These are phyloP conservation scores for Naganishia vaughanmartiniae DNA, from an alignment of 768 basidiomycete genomes.

Conservation along the genomic window DNA sequence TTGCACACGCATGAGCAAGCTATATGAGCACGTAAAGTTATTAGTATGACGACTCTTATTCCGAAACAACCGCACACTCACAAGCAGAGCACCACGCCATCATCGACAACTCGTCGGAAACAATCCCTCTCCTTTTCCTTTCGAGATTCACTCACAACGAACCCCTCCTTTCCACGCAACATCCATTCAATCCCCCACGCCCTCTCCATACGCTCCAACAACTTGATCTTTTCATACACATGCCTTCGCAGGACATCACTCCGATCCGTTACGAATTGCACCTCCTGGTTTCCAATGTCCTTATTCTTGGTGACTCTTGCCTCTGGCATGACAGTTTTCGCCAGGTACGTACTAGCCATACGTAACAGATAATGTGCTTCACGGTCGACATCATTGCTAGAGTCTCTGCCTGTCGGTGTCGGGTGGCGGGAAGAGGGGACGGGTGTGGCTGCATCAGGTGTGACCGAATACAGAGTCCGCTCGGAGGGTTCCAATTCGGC, in stretches of 20 bases:
- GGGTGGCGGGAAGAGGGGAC: background rate
- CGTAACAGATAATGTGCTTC: conserved; percentile 41
- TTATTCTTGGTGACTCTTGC: conserved; percentile 22
- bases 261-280: conserved; percentile 32
- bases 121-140: conserved; percentile 72
- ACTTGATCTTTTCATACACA: conserved; percentile 65
- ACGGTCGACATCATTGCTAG: background rate
- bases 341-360: conserved; percentile 40
- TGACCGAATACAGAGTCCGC: background rate
- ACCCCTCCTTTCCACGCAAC: conserved; percentile 52
- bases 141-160: conserved; percentile 55
- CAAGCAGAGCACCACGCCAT: conserved; percentile 88
- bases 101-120: conserved; percentile 73
- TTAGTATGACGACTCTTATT: background rate
- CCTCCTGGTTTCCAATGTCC: background rate
- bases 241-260: conserved; percentile 12
- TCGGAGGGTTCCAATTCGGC: background rate
- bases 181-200: conserved; percentile 69
- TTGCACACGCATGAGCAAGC: background rate
- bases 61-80: conserved; percentile 56
- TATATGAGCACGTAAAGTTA: background rate
- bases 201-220: conserved; percentile 67
- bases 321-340: conserved; percentile 40
- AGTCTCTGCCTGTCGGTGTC: background rate
- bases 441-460: background rate